Evolutionary conservation across 1,284 basidiomycete species (phyloP), one percentile per base, ranked within the genome.

Genomic region (Apiotrichum veenhuisii): DNA sequence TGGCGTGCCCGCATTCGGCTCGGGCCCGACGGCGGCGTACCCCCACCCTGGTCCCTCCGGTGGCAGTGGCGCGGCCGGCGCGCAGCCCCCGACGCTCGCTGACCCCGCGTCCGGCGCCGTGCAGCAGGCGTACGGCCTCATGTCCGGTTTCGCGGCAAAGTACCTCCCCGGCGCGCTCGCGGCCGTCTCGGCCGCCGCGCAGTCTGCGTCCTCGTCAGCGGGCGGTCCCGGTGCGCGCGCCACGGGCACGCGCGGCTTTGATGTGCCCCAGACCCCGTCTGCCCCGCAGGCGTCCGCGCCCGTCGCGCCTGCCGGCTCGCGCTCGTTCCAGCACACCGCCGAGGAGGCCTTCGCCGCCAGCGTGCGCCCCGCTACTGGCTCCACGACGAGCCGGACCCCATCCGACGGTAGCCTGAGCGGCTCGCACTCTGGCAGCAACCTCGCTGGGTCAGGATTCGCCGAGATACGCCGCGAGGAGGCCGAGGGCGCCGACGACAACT

Each of bases 51-150:
- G 30, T 12, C 7, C 7, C 12, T 30, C 30, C 30, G 30, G 30
- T 30, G 5, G 7, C 30, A 12, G 30, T 7, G n/a, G 36, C 7
- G 26, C 36, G 25, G 23, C 50, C 1, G 40, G 25, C 20, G 55
- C 55, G 30, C 69, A 74, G 44, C 75, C 74, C 23, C 76, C 74
- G 9, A 70, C 72, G 1, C 54, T 76, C 40, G 64, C 68, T 25
- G 72, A 76, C 58, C 76, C 74, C 9, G 74, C 71, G 18, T 69
- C 68, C 2, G 76, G 75, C 17, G 70, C 70, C 1, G 59, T 69
- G 14, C 70, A 71, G 54, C 66, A 71, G 55, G 63, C 71, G 9
- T 74, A 71, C 41, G 65, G 70, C 10, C 61, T 70, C 25, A 45
- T 70, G 3, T 58, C 64, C n/a, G 17, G 3, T 22, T 43, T 43